A percentile compares a stretch with the other conserved stretches of the same genome.
These are phyloP conservation scores for Diaporthe ilicicola DNA, from an alignment of 2,329 filamentous ascomycete genomes.

Conservation along the genomic window DNA sequence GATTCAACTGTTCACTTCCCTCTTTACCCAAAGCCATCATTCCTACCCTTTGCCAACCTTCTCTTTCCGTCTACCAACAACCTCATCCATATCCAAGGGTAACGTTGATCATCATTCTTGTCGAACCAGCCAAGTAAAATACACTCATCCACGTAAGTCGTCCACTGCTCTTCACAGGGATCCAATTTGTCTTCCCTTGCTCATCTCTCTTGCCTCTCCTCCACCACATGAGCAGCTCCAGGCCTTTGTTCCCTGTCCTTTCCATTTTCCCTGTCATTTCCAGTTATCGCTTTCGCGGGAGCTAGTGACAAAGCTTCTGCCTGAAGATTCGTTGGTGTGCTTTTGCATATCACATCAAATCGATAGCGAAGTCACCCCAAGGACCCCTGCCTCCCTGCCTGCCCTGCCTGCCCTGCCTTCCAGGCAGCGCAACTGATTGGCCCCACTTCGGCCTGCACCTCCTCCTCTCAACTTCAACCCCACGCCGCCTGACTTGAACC, in stretches of 20 bases:
- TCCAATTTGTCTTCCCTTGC: neutral
- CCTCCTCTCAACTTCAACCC: conserved; percentile 25
- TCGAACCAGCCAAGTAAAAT: neutral
- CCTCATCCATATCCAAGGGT: neutral
- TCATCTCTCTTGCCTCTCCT: neutral
- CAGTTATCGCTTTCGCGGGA: neutral
- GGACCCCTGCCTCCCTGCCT: neutral
- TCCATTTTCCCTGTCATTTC: neutral
- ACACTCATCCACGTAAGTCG: neutral
- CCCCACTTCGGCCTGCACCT: conserved; percentile 6
- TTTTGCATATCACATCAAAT: neutral
- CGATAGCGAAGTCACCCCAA: neutral
- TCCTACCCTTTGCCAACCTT: neutral
- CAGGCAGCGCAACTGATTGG: conserved; percentile 16
- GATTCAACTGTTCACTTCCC: too few relatives aligned
- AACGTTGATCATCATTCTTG: neutral
- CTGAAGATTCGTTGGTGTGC: neutral
- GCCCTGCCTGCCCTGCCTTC: neutral
- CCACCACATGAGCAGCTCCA: neutral
- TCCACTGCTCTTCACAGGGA: neutral
- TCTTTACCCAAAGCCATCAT: neutral
- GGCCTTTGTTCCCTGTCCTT: neutral
- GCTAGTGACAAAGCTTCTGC: neutral
- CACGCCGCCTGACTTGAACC: conserved; percentile 7
- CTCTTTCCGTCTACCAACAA: neutral